Evolutionary conservation across 768 basidiomycete species (phyloP), one percentile per base, ranked within the genome.

Genomic region (Lepiota subincarnata): DNA sequence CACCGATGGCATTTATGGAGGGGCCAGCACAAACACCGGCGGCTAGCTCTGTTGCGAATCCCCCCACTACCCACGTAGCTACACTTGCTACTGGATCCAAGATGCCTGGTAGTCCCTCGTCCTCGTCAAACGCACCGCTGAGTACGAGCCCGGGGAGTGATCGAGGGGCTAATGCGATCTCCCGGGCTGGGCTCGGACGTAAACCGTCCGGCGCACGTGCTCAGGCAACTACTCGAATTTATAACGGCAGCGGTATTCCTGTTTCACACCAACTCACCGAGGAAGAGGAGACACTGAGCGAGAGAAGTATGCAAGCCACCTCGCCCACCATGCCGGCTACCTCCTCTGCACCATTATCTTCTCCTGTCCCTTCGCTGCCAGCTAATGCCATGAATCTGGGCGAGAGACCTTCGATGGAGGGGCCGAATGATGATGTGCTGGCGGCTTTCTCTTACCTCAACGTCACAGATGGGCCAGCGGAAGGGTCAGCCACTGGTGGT

Each of bases 141-240:
- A 48, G 40, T 50, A 35, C 22, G 24, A 51, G 36, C 26, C 35
- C 31, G 18, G 18, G 20, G 48, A 43, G 48, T 28, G 55, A 46
- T 40, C 55, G 48, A 46, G 50, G 35, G 36, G 48, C 39, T 26
- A 31, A 38, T 8, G 37, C 22, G 2, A n/a, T 10, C 61, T 66
- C 68, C 55, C 71, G 76, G 60, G 69, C 67, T 62, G 73, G 60
- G 48, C 64, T 75, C 43, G 83, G 84, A 69, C 83, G 87, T 69
- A 89, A 87, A 62, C 89, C 89, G 18, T 85, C 87, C 28, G 89
- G 89, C 45, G 89, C 89, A 84, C 89, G 89, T 84, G 89, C 85
- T 44, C 80, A 74, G 53, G 76, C 78, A 60, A 70, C 69, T 53
- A 71, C 55, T 61, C 59, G 68, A 64, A 48, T 61, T 66, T 75